Evolutionary conservation across 306 rosid species (phyloP), one percentile per base, ranked within the genome.

Genomic region (Sophora flavescens): DNA sequence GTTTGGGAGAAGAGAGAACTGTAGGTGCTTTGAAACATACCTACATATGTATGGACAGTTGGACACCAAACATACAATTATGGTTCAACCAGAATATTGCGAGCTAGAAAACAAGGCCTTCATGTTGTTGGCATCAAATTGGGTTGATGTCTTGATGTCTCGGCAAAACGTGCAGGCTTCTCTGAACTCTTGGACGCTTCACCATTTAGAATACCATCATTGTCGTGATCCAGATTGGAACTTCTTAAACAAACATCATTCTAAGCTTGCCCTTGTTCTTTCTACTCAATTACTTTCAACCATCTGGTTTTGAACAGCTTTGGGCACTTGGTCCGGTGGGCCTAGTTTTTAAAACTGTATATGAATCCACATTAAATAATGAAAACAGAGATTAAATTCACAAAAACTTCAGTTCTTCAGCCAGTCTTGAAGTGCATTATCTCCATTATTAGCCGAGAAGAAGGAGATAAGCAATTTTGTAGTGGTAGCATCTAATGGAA

Each of bases 21-120:
- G 65, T 86, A 63, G 81, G 91, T 74, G 79, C 86, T 86, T 72
- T 85, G 81, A 78, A 70, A 77, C 91, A 89, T 84, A 63, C 89
- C 42, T 90, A 87, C 72, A 73, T 84, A 79, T 89, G 85, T 80
- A 63, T 50, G 89, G 86, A 18, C 92, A 86, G 77, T 81, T 50
- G 89, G 86, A 18, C 92, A 86, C 78, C 82, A 72, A 76, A 70
- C 84, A 77, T 85, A 38, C 16, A 50, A 13, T 51, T n/a, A 41
- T n/a, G 44, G 32, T 44, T 15, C 32, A 3, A 36, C 53, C 26
- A 28, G 22, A 63, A 72, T 13, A 39, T 57, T 17, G 30, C 50
- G 62, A 72, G 50, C 68, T 72, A 28, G 41, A 22, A 51, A 53
- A 45, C 52, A 13, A 18, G 30, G 41, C 9, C 51, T 28, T 41